phyloP scores from a whole-genome alignment of 2,329 filamentous ascomycete genomes.

The Trichoderma sp. region DNA sequence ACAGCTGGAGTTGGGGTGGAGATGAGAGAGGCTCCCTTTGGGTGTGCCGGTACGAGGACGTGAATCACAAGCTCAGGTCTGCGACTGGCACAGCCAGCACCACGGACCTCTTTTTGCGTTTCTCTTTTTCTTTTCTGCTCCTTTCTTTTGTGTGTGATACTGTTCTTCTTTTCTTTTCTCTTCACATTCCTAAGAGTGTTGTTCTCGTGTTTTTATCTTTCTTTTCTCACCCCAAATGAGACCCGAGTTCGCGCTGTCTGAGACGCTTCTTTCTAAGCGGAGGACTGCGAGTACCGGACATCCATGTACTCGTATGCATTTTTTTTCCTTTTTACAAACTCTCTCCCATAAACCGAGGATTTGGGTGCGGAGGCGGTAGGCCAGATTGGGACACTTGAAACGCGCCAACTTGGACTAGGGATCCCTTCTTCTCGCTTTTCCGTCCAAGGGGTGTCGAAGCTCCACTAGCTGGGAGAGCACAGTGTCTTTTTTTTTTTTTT shows the following conservation, averaged over 20 bases:
- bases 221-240: no score
- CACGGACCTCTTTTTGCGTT: background rate
- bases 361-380: conserved; percentile 17
- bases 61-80: background rate
- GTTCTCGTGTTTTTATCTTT: background rate
- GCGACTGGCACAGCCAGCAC: background rate
- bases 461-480: background rate
- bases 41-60: background rate
- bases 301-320: background rate
- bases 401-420: conserved; percentile 24
- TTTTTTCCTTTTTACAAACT: background rate
- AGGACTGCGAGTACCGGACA: background rate
- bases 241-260: background rate
- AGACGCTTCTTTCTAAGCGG: background rate
- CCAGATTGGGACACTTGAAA: conserved; percentile 24
- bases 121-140: background rate
- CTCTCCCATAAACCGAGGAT: conserved; percentile 16
- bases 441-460: conserved; percentile 18
- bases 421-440: conserved; percentile 20
- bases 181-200: background rate
- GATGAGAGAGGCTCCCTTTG: background rate
- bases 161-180: no score
- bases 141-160: background rate
- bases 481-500: background rate
- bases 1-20: background rate